Evolutionary conservation across 768 basidiomycete genomes (phyloP), one percentile per base, ranked within the genome.

Genomic region (Auricularia sp.): DNA sequence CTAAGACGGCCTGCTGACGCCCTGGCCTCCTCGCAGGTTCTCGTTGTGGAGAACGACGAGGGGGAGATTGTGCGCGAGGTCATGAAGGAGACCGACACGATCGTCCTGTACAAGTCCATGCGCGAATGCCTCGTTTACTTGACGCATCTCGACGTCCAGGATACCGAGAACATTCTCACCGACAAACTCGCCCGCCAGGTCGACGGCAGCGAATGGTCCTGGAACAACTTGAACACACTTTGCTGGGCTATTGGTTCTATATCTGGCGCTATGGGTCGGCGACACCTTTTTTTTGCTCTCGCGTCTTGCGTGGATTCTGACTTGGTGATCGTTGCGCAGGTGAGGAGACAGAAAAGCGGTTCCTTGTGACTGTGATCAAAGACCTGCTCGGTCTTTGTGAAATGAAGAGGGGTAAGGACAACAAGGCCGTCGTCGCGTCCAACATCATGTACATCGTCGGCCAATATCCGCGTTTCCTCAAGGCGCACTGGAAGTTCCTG

Each of bases 221-320:
- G 80, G 80, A 76, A 78, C 51, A 81, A 81, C 69, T 71, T 81
- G 47, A 81, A 81, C 72, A 81, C 79, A 7, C 73, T 81, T 3
- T 81, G 80, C 69, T 81, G 80, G 80, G 80, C 80, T 58, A 81
- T 81, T 65, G 80, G 80, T 7, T 80, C 78, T 1, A 81, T 81
- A 56, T 79, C 79, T 16, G 80, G 80, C 39, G 79, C 80, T 6
- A 81, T 81, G 80, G 79, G 77, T 76, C 62, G 65, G 77, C 67
- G 29, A 42, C 33, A 36, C 63, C 23, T 35, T 21, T 64, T 51
- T 29, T 29, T 3, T 29, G 23, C 23, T 60, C 16, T 23, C 18
- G 16, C 14, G 34, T 18, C 51, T 65, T 18, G n/a, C 51, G 47
- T 23, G 0, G 29, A 35, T 23, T 14, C 18, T 21, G 42, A 59